Base-by-base conservation (phyloP, 345 rosid genomes). In the Brassica napus region DNA sequence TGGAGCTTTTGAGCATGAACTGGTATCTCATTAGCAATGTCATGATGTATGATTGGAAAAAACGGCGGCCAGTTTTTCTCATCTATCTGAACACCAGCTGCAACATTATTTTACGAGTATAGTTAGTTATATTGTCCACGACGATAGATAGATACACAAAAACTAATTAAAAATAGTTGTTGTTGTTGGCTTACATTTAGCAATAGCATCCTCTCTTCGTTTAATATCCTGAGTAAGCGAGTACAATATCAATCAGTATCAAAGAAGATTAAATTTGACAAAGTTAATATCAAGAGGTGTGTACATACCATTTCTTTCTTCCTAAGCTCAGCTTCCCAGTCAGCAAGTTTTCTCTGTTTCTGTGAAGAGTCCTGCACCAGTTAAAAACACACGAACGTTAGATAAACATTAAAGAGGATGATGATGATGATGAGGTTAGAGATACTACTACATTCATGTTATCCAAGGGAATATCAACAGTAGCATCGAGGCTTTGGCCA, bases 11-110 rank as follows among this genome's bases (percentile, higher is more conserved):
- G 99, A 16, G 93, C 97, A 85, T 91, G 92, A 77, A 88, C 87
- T 8, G 98, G 99, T 84, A 92, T 96, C 83, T 96, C 99, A 47
- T 90, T 96, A 26, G 98, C 88, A 69, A 96, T 91, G 80, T 96
- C 99, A 79, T 96, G 99, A 81, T 93, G 99, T 72, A 96, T 93
- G 55, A 96, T 89, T 63, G 99, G 99, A 72, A 90, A 96, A 78
- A 89, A 81, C 1, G 98, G 97, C 12, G 99, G 99, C 97, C 98
- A 96, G 78, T 92, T 96, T 83, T 87, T 93, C 78, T 89, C 88
- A 77, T 89, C 92, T 5, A 77, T 57, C 28, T 89, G 84, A 35
- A 89, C 86, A 15, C 98, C 97, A 83, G 91, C 99, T 93, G 97
- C 77, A 71, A 72, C 30, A 72, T 57, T 73, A 72, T 24, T 31